These are phyloP conservation scores for Trichosporon sp. DNA, from an alignment of 1,284 basidiomycete species.

Conservation along the genomic window DNA sequence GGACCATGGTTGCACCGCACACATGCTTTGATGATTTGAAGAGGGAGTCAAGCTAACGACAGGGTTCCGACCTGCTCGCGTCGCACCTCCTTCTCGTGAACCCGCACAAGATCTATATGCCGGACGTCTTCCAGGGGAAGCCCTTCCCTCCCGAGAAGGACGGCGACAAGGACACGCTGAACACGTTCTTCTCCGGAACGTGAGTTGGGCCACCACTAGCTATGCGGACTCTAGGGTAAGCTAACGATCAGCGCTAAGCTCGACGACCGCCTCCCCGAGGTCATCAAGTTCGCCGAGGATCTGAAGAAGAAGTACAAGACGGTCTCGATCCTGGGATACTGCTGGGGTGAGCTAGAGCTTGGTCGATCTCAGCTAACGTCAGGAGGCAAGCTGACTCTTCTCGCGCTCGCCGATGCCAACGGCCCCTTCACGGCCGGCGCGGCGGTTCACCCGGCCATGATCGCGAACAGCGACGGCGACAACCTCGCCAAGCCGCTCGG, in stretches of 20 bases:
- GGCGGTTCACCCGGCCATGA: constrained; percentile 51
- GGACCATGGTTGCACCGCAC: no score
- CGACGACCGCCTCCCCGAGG: constrained; percentile 46
- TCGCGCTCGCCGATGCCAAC: constrained; percentile 34
- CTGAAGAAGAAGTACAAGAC: constrained; percentile 39
- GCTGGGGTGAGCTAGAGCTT: constrained; percentile 42
- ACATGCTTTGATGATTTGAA: no score
- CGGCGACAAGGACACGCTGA: constrained; percentile 45
- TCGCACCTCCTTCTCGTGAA: constrained; percentile 38
- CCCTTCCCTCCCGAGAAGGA: constrained; percentile 51
- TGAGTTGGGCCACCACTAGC: constrained; percentile 28
- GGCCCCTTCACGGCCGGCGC: constrained; percentile 42
- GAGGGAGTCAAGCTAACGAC: neutral
- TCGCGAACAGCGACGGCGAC: constrained; percentile 45
- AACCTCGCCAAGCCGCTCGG: constrained; percentile 44
- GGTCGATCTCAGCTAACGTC: constrained; percentile 1
- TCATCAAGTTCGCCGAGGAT: constrained; percentile 42
- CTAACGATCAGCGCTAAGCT: constrained; percentile 44
- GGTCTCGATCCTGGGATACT: constrained; percentile 49
- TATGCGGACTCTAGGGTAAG: neutral
- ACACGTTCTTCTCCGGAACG: constrained; percentile 50
- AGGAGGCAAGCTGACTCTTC: constrained; percentile 50
- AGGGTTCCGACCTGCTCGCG: constrained; percentile 48
- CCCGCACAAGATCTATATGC: constrained; percentile 46
- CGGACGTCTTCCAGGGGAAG: constrained; percentile 48